Evolutionary conservation across 805 yeast genomes (phyloP), one percentile per base, ranked within the genome.

Genomic region (Saturnispora hagleri): DNA sequence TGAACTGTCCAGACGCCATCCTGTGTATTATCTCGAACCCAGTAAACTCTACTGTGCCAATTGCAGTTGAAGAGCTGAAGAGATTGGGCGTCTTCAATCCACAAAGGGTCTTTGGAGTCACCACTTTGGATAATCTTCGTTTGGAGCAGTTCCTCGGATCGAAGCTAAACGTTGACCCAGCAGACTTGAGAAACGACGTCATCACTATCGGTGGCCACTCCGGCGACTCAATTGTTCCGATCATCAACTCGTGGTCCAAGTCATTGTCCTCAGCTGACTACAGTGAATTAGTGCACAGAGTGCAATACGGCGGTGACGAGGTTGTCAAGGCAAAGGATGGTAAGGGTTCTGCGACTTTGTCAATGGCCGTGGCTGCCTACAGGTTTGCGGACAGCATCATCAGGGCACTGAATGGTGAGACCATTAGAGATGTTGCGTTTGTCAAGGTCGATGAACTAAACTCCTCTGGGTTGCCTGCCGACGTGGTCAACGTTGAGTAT

Each of bases 131-230:
- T 68, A 85, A 84, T 53, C 80, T 90, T 67, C 84, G 97, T 74
- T 84, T 97, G 55, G 82, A 93, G 53, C 80, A 91, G 73, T 90
- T 88, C 76, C 79, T 84, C 61, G 74, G 80, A 64, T 83, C 79
- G 70, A 66, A 80, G 65, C 80, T 74, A 51, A 78, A 79, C 64
- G 81, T 89, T 65, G 80, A 85, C 76, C 97, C 95, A 68, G 77
- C 73, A 57, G 71, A 76, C 60, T 51, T 62, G 20, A 64, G 68
- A 58, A 95, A 86, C 77, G 74, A 71, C 60, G 87, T 89, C 59
- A 79, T 88, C 59, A 96, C 90, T 66, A 91, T 90, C 59, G 97
- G 97, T 70, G 97, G 97, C 63, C 97, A 89, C 82, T 88, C 96
- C 54, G 97, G 97, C 73, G 83, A 84, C 69, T 90, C 97, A 71